Base-by-base conservation (phyloP, 257 asterid species). In the Gentiana straminea region DNA sequence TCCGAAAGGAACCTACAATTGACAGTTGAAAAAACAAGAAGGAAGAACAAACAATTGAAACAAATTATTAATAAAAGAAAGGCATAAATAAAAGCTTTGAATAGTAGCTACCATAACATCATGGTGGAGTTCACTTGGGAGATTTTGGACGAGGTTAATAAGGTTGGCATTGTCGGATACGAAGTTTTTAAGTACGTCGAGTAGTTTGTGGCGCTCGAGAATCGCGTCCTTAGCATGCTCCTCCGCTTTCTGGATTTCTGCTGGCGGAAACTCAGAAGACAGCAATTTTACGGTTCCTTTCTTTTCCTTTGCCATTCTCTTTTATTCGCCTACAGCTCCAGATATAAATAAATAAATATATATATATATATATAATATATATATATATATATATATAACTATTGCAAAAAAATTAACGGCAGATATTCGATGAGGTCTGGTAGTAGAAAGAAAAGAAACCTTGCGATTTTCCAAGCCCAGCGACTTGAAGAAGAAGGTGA, bases 61-160 rank as follows among this genome's bases (percentile, higher is more conserved):
- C 11, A 24, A 34, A 46, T 13, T 59, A 35, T 8, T 41, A 46
- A 68, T 44, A 57, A 60, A 8, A 51, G n/a, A 35, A 33, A 44
- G 1, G 58, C 32, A 24, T 24, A 24, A 37, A 7, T 3, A 41
- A 63, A 7, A 33, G 13, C 32, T 10, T 34, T 10, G 43, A 5
- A 12, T 4, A 24, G 44, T 13, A 61, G 32, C 5, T 56, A 76
- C 97, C 98, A 92, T 83, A 67, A 88, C 81, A 41, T 85, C 68
- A 70, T 88, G 94, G 57, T 80, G 84, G 48, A 90, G 85, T 65
- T 92, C 86, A 52, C 78, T 86, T 7, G 97, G 98, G 9, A 92
- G 91, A 41, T 70, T 71, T 61, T 75, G 82, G 12, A 85, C 95
- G 45, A 87, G 84, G 73, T 85, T 81, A 54, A 91, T 80, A 51